phyloP scores from a whole-genome alignment of 768 basidiomycete species.

The Termitomyces sp. region DNA sequence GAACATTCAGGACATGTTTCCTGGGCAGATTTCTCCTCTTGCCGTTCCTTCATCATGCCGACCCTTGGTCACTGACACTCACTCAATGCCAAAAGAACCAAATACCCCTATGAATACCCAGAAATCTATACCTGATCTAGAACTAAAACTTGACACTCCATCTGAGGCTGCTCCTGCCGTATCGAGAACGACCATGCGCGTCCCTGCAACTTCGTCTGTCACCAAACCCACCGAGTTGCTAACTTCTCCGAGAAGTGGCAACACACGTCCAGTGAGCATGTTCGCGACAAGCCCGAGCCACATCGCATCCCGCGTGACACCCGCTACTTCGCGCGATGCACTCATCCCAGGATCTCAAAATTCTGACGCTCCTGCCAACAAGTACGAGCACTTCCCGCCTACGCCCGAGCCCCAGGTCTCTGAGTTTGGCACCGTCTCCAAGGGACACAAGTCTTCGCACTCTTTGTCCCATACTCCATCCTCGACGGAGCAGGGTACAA shows the following conservation, averaged over 20 bases:
- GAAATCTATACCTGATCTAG: constrained; percentile 10
- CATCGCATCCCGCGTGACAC: constrained; percentile 37
- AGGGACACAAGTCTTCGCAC: constrained; percentile 22
- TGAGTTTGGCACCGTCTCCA: constrained; percentile 28
- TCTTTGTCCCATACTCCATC: constrained; percentile 22
- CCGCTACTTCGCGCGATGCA: constrained; percentile 35
- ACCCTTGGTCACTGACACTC: constrained; percentile 10
- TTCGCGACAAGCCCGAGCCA: constrained; percentile 38
- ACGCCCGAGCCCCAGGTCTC: constrained; percentile 28
- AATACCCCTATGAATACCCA: constrained; percentile 5
- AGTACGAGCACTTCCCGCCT: constrained; percentile 36
- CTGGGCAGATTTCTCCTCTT: constrained; percentile 22
- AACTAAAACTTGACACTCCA: not conserved
- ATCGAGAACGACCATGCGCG: not conserved
- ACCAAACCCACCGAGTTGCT: not conserved
- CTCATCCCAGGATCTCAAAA: constrained; percentile 28
- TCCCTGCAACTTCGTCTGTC: not conserved
- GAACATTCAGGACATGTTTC: constrained; percentile 24
- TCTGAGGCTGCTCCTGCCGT: not conserved
- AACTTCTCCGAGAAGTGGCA: not conserved
- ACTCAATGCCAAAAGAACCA: constrained; percentile 2
- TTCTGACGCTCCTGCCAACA: constrained; percentile 18
- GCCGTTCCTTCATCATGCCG: constrained; percentile 12
- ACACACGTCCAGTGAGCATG: constrained; percentile 35
- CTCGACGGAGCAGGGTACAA: constrained; percentile 12